Evolutionary conservation across 371 early-diverging fungal genomes (phyloP), one percentile per base, ranked within the genome.

Genomic region (Mortierella sp.): DNA sequence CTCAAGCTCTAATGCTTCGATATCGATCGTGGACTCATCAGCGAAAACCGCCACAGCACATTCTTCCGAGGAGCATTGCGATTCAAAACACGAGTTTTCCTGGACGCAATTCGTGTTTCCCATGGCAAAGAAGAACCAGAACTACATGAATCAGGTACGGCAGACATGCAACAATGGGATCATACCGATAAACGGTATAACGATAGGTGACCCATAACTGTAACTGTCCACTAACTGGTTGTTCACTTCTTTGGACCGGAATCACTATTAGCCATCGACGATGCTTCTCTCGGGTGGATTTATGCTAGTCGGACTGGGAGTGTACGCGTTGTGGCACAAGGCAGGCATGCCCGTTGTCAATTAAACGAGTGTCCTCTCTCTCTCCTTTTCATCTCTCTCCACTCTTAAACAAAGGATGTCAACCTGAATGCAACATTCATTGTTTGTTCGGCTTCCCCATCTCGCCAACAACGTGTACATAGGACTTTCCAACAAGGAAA

Each of bases 251-350:
- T 61, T 57, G 14, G 16, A 19, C 57, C 37, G 19, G 21, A 11
- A 61, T 61, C 37, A 34, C 11, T 14, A 1, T 64, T 69, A 79
- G 78, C 75, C 82, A 0, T 67, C 86, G 40, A 77, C 77, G 13
- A 59, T 82, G 28, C 5, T 77, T 24, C 69, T 86, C 59, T 86
- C 86, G 9, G 86, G 86, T 50, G 82, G 86, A 37, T 64, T 79
- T 43, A 82, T 86, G 79, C 59, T 86, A 51, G 86, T 86, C 5
- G 86, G 86, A 13, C 40, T 86, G 34, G 82, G 86, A 19, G 86
- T 77, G 8, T 86, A 74, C 70, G 77, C 74, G 5, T 57, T 82
- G 51, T 79, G 81, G 86, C 73, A 74, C 74, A 81, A 72, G 34
- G 61, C 61, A 31, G 61, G 61, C 61, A 61, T 61, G 61, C 61